Conservation (phyloP, 768 basidiomycete species). For the Rhodosporidiobolus sp. region DNA sequence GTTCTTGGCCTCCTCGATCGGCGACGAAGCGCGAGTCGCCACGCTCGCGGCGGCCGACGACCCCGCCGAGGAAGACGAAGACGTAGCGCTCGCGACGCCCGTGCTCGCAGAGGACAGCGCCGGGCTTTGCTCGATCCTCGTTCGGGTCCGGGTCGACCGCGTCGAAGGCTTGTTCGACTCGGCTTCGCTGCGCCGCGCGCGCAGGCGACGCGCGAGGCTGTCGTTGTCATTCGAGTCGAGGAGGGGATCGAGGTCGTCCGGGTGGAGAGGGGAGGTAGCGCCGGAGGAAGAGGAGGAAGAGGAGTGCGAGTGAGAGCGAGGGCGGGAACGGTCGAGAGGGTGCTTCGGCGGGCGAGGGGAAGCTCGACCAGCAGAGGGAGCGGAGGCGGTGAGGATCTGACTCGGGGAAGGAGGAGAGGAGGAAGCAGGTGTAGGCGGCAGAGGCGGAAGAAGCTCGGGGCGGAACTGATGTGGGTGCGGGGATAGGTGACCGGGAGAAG, state of each 20-base stretch:
- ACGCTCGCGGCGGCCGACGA: too few species aligned
- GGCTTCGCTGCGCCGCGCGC: not conserved
- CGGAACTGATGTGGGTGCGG: not conserved
- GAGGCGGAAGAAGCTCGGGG: not conserved
- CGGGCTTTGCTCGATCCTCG: not conserved
- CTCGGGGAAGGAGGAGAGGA: not conserved
- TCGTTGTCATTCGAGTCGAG: slow-evolving; percentile 18
- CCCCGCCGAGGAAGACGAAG: not conserved
- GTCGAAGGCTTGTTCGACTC: not conserved
- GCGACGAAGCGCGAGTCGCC: too few species aligned
- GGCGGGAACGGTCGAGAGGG: slow-evolving; percentile 9
- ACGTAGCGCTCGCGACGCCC: slow-evolving; percentile 7
- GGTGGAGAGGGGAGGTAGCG: not conserved
- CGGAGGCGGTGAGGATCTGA: not conserved
- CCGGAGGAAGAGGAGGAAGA: slow-evolving; percentile 1
- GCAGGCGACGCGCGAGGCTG: not conserved
- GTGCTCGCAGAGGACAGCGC: not conserved
- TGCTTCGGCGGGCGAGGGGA: not conserved
- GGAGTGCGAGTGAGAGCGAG: not conserved
- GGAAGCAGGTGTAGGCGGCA: not conserved
- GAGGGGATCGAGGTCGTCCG: not conserved
- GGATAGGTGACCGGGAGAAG: not conserved
- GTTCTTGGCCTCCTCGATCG: too few species aligned
- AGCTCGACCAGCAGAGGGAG: not conserved
- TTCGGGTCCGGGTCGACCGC: not conserved